Evolutionary conservation across 2,329 filamentous ascomycete species (phyloP), one percentile per base, ranked within the genome.

Genomic region (Tympanopsis confertula): DNA sequence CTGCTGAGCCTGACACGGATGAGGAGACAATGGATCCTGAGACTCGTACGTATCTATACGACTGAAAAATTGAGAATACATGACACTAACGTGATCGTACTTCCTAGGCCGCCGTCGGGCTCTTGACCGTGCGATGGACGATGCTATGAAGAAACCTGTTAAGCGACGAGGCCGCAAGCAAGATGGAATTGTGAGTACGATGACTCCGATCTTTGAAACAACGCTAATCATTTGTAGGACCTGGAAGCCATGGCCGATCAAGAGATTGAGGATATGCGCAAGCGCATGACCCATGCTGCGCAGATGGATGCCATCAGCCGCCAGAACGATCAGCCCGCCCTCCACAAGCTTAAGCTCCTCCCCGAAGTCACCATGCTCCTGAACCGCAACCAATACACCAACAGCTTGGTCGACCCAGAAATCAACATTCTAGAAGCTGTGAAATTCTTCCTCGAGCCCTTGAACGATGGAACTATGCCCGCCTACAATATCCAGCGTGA

Each of bases 401-500:
- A 86, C 47, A 82, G 84, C 20, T 79, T 96, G 36, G 78, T 95
- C 29, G 89, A 95, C 47, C 89, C 89, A 0, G 91, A 98, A 53
- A 93, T 83, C 53, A 95, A 96, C 63, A 82, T 98, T 44, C 67
- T 98, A 28, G 86, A 94, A 59, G 85, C 88, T 13, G 86, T 98
- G 52, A 87, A 89, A 54, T 96, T 94, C 71, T 96, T 96, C 70
- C 74, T 98, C 17, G 91, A 98, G 56, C 91, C 91, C 1, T 72
- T 96, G 35, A 87, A 89, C 50, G 89, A 96, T 54, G 91, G 89
- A 40, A 89, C 86, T 42, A 71, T 98, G 36, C 91, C 91, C 0
- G 89, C 91, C 20, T 98, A 95, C 64, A 91, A 91, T 55, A 96
- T 98, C 47, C 91, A 98, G 63, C 86, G 88, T 43, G 88, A 96